These are phyloP conservation scores for Capsella rubella DNA, from an alignment of 441 rosid species.

Conservation along the genomic window DNA sequence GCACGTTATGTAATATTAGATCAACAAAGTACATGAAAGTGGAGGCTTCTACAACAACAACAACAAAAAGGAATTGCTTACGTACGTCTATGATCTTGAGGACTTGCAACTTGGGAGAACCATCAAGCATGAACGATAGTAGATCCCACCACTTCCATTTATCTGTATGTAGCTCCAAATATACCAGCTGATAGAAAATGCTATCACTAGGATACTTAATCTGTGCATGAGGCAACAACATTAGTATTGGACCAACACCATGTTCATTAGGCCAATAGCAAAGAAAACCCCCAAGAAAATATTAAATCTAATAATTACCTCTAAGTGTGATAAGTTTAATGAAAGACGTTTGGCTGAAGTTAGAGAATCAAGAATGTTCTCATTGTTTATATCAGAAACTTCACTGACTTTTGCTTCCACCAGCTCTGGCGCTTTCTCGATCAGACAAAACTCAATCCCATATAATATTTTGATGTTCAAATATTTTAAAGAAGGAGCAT, in stretches of 20 bases:
- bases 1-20: background rate
- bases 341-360: background rate
- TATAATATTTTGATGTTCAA: background rate
- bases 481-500: conserved; percentile 1
- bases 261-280: background rate
- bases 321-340: background rate
- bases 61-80: background rate
- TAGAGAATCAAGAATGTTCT: background rate
- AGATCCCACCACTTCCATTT: background rate
- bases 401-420: background rate
- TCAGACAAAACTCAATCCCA: background rate
- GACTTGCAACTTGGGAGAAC: background rate
- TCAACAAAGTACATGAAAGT: background rate
- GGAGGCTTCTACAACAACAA: background rate
- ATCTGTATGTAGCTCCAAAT: background rate
- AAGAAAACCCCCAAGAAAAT: background rate
- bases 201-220: background rate
- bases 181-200: background rate
- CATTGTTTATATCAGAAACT: background rate
- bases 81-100: background rate
- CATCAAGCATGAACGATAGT: background rate
- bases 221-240: background rate
- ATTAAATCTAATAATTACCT: background rate
- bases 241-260: background rate
- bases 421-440: background rate